A percentile compares a stretch with the other conserved stretches of the same genome.
These are phyloP conservation scores for Russula foetens DNA, from an alignment of 768 basidiomycete species.

Conservation along the genomic window DNA sequence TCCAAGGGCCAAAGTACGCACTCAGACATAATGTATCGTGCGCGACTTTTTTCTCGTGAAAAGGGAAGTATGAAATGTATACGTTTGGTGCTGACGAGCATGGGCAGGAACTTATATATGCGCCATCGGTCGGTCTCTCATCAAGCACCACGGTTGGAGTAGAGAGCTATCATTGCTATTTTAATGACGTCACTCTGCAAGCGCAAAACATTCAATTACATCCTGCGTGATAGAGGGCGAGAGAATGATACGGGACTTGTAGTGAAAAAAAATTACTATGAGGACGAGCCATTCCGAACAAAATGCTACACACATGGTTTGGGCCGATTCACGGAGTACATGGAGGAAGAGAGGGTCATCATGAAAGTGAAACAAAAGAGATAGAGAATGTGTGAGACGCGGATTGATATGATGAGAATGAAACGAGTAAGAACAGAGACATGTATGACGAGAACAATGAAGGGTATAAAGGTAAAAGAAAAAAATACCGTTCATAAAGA, in stretches of 20 bases:
- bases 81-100: neutral
- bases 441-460: conserved; percentile 2
- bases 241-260: neutral
- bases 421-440: neutral
- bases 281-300: neutral
- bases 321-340: neutral
- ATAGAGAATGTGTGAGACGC: neutral
- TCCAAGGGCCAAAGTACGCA: neutral
- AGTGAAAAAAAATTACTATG: too few species aligned
- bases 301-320: conserved; percentile 5
- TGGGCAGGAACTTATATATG: neutral
- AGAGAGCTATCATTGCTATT: neutral
- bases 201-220: neutral
- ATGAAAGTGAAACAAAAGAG: neutral
- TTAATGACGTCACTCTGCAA: neutral
- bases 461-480: conserved; percentile 19
- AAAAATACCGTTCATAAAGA: neutral
- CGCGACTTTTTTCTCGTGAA: neutral
- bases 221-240: neutral
- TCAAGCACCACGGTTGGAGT: neutral
- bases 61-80: neutral
- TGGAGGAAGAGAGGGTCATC: neutral
- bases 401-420: neutral
- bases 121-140: too few species aligned
- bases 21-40: conserved; percentile 5